Evolutionary conservation across 2,329 filamentous ascomycete genomes (phyloP), one percentile per base, ranked within the genome.

Genomic region (Stemphylium lycopersici): DNA sequence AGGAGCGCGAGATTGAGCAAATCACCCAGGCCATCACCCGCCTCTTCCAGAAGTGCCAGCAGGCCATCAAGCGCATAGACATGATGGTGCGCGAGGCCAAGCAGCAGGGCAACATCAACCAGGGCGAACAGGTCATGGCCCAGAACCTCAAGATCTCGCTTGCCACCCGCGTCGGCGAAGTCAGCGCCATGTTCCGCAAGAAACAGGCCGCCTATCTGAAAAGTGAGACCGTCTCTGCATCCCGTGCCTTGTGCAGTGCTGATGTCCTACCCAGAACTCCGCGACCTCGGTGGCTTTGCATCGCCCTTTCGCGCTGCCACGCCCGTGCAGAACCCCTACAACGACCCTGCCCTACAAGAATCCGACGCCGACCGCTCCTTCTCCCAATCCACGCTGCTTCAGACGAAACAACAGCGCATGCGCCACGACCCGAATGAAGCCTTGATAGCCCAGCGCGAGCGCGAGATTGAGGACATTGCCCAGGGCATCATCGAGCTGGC

Each of bases 401-500:
- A 92, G 66, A 90, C 91, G 1, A 83, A 84, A 31, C 85, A 90
- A 76, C 81, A 74, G 46, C 74, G 77, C 68, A 84, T 84, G 62
- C 83, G 85, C 52, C 78, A 90, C 26, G 85, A 87, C 54, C 89
- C 87, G 54, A 79, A 80, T 38, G 93, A 98, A 71, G 82, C 87
- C 2, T 86, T 86, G 33, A 98, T 99, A 65, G 85, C 88, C 57
- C 95, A 98, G 74, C 90, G 95, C 60, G 95, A 99, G 77, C 88
- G 90, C 36, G 95, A 98, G 76, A 99, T 99, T 68, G 96, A 96
- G 71, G 93, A 97, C 66, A 99, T 99, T 60, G 95, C 95, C 2
- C 93, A 97, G 73, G 93, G 95, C 53, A 98, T 99, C 76, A 98
- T 99, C 69, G 93, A 98, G 72, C 81, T 99, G 6, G 91, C 93